These are phyloP conservation scores for Suillus occidentalis DNA, from an alignment of 768 basidiomycete species.

Conservation along the genomic window DNA sequence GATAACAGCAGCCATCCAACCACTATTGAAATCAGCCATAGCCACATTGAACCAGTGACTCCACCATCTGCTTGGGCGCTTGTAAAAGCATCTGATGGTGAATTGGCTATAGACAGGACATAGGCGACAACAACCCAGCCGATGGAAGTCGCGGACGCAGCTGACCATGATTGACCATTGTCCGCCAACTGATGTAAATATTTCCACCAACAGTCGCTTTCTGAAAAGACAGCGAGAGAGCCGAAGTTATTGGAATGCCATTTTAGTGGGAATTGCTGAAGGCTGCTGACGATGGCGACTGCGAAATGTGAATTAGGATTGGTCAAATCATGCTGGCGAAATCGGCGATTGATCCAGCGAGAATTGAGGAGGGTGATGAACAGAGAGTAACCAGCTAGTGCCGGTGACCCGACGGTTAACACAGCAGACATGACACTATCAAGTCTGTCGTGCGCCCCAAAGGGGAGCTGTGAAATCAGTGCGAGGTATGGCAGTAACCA, in stretches of 20 bases:
- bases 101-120: constrained; percentile 36
- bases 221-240: constrained; percentile 35
- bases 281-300: constrained; percentile 31
- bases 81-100: constrained; percentile 6
- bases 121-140: constrained; percentile 33
- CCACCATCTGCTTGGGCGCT: not conserved
- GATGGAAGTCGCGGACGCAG: constrained; percentile 34
- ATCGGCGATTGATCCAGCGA: constrained; percentile 39
- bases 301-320: constrained; percentile 26
- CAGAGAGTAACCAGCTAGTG: constrained; percentile 46
- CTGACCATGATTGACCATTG: constrained; percentile 34
- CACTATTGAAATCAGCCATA: constrained; percentile 37
- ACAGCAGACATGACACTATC: constrained; percentile 44
- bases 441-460: constrained; percentile 37
- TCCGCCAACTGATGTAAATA: constrained; percentile 29
- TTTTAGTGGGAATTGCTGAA: constrained; percentile 38
- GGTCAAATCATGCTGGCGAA: too few species aligned
- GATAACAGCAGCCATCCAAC: constrained; percentile 36
- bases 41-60: constrained; percentile 30
- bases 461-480: constrained; percentile 49
- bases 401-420: constrained; percentile 45
- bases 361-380: constrained; percentile 44
- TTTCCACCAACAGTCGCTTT: constrained; percentile 40
- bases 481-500: constrained; percentile 53
- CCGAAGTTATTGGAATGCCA: constrained; percentile 29